A percentile compares a stretch with the other conserved stretches of the same genome.
Evolutionary conservation across 257 asterid species (phyloP).

Genomic region (Solanum ahanhuiri): DNA sequence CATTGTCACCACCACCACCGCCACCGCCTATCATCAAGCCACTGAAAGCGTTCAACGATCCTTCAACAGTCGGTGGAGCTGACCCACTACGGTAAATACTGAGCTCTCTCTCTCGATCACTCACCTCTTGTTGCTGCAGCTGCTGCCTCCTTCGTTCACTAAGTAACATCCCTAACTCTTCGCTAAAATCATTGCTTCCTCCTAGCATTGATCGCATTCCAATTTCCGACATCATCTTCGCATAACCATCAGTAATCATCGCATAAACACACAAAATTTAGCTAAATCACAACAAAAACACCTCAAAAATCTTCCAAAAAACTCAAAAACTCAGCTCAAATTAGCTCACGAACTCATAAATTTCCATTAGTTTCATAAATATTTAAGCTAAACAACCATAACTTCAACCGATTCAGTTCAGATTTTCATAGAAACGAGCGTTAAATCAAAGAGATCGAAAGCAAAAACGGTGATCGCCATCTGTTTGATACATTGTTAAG

Average conservation of each 20-base stretch:
- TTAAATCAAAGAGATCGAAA: background rate
- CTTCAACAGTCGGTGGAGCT: constrained; percentile 57
- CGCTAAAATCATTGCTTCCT: constrained; percentile 27
- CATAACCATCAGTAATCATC: constrained; percentile 35
- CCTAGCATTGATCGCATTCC: constrained; percentile 32
- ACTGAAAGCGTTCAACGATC: constrained; percentile 27
- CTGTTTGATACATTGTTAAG: constrained; percentile 1
- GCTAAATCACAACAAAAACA: background rate
- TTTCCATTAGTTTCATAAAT: background rate
- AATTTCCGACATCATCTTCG: constrained; percentile 38
- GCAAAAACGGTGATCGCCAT: background rate
- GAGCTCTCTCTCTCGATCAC: constrained; percentile 41
- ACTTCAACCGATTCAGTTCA: background rate
- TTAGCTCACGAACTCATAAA: background rate
- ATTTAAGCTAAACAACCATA: background rate
- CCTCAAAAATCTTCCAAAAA: background rate
- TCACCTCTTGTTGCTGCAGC: constrained; percentile 24
- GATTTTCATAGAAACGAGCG: background rate
- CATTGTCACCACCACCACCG: constrained; percentile 16
- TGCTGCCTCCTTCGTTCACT: constrained; percentile 23
- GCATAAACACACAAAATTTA: constrained; percentile 3
- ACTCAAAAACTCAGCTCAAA: background rate
- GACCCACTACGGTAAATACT: constrained; percentile 53
- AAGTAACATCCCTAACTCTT: constrained; percentile 40
- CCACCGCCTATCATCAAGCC: constrained; percentile 11